Conservation (phyloP, 202 grass and related monocot genomes). For the Brachypodium distachyon region DNA sequence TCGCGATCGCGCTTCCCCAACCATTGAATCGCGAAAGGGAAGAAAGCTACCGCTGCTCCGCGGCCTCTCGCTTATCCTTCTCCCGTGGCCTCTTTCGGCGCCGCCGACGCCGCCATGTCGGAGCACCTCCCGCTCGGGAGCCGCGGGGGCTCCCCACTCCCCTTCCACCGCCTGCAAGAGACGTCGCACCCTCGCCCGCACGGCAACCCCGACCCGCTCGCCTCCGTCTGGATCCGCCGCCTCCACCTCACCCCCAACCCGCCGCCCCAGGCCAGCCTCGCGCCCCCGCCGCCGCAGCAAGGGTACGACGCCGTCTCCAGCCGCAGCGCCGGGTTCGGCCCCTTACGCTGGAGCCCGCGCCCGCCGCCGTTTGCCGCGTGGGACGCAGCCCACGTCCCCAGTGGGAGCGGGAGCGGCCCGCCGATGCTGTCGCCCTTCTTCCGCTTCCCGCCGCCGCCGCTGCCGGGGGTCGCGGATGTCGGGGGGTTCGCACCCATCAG, state of each 20-base stretch:
- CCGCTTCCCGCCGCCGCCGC: slow-evolving; percentile 15
- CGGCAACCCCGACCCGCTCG: slow-evolving; percentile 12
- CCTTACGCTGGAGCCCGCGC: slow-evolving; percentile 36
- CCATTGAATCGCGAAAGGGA: not conserved
- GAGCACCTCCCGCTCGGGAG: slow-evolving; percentile 29
- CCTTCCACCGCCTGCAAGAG: not conserved
- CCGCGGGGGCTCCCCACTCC: slow-evolving; percentile 27
- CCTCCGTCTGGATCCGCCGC: slow-evolving; percentile 59
- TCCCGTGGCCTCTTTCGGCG: not conserved
- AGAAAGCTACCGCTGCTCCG: not conserved
- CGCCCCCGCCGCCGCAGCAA: not conserved
- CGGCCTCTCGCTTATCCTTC: not conserved
- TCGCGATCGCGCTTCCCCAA: not conserved
- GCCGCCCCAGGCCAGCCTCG: not conserved
- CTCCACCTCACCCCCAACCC: slow-evolving; percentile 32
- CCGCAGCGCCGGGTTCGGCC: slow-evolving; percentile 22
- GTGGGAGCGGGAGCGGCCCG: not conserved
- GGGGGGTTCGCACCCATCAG: not conserved
- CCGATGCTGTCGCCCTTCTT: slow-evolving; percentile 34
- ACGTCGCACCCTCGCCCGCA: not conserved
- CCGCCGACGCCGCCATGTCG: slow-evolving; percentile 21
- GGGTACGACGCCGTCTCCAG: slow-evolving; percentile 25
- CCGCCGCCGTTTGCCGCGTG: not conserved
- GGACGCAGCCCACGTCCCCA: not conserved
- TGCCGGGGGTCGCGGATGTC: not conserved